Base-by-base conservation (phyloP, 768 basidiomycete genomes). In the Hemileccinum impolitum region DNA sequence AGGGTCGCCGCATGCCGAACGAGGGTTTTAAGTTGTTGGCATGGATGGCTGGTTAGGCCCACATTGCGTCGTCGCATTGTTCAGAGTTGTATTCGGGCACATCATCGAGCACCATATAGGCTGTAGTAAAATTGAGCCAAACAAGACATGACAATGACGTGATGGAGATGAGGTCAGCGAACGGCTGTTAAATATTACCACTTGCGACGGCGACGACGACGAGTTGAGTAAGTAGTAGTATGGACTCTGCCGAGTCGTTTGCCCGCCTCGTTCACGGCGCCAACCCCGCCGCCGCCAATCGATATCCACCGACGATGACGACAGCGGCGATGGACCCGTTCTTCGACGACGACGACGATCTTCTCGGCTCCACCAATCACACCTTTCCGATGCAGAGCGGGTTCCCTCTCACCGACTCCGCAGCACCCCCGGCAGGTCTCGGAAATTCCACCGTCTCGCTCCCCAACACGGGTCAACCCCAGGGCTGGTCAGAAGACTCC, bases 51-150 rank as follows among this genome's bases (percentile, higher is more conserved):
- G n/a, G 23, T 23, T 23, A 23, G 28, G 11, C 93, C 83, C n/a
- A n/a, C n/a, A n/a, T n/a, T n/a, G n/a, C n/a, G n/a, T 99, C 90
- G 66, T 97, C 94, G 74, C 95, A 97, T 55, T 92, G 90, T 74
- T 87, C 85, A 81, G 97, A 98, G 70, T 85, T 92, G 64, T 90
- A 94, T 58, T 84, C 78, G 82, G 88, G 61, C 9, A 25, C 25
- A 40, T 32, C 32, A 10, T 14, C 15, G 34, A 34, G 12, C 32
- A 14, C 12, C 14, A 14, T 14, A 14, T 32, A 11, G 14, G n/a
- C n/a, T 13, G 32, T 6, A 11, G 32, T 13, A 11, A 13, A 14
- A 11, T 12, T 34, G 34, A 14, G 34, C 14, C 58, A 60, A 60
- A 61, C 38, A 60, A 13, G 21, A 0, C 15, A 51, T 19, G 50